These are phyloP conservation scores for Cryphonectria japonica DNA, from an alignment of 2,329 filamentous ascomycete species.

Conservation along the genomic window DNA sequence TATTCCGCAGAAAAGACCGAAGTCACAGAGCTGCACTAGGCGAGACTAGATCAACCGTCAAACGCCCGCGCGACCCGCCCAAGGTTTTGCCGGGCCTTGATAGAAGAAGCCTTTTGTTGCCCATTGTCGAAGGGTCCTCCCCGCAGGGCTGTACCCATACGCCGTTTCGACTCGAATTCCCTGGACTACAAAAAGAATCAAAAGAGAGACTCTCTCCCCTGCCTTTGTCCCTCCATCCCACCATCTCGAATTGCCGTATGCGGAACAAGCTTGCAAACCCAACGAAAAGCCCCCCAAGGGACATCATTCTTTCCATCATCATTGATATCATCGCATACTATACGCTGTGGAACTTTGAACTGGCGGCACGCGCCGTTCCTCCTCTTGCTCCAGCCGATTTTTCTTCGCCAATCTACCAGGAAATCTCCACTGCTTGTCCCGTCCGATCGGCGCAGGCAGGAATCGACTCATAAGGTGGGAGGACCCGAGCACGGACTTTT, in stretches of 20 bases:
- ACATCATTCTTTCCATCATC: not conserved
- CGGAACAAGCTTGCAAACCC: conserved; percentile 1
- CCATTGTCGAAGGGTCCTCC: not conserved
- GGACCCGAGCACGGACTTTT: conserved; percentile 8
- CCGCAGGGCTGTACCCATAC: not conserved
- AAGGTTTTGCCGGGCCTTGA: conserved; percentile 4
- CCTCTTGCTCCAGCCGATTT: conserved; percentile 7
- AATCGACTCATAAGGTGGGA: conserved; percentile 8
- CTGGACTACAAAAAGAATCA: not conserved
- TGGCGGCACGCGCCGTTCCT: conserved; percentile 11
- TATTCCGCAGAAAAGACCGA: conserved; percentile 4
- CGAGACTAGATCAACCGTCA: conserved; percentile 10
- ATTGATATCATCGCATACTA: not conserved
- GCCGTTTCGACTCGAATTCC: not conserved
- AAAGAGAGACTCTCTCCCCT: too few relatives aligned
- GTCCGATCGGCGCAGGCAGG: conserved; percentile 21
- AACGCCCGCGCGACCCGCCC: not conserved
- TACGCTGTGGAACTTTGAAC: conserved; percentile 13
- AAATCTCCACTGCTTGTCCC: conserved; percentile 1
- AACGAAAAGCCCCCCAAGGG: not conserved
- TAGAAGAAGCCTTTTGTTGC: not conserved
- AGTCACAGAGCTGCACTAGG: conserved; percentile 14
- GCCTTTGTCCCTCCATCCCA: too few relatives aligned
- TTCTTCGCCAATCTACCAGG: conserved; percentile 9
- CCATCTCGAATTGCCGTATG: not conserved